Evolutionary conservation across 2,329 filamentous ascomycete genomes (phyloP).

Genomic region (Tolypocladium ophioglossoides): DNA sequence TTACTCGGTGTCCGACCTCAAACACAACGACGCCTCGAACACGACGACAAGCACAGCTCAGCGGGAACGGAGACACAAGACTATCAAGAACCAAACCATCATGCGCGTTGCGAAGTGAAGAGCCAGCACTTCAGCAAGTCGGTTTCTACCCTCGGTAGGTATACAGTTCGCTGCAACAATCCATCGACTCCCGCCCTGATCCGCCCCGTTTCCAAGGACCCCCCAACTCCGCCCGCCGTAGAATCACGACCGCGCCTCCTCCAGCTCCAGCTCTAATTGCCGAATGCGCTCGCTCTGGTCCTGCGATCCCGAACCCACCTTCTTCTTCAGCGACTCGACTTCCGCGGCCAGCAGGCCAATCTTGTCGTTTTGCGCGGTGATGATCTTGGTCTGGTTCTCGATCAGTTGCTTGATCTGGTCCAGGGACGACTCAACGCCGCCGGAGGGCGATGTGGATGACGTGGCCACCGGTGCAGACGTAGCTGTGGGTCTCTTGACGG

Average conservation of each 20-base stretch:
- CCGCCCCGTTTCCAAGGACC: neutral
- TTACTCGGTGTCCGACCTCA: too few species aligned
- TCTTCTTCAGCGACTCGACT: constrained; percentile 72
- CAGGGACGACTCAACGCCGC: constrained; percentile 51
- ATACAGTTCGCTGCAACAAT: neutral
- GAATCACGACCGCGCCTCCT: constrained; percentile 46
- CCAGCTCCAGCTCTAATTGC: constrained; percentile 57
- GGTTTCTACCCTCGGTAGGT: neutral
- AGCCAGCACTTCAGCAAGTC: neutral
- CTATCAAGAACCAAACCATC: neutral
- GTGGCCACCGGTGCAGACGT: constrained; percentile 18
- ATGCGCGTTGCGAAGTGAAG: neutral
- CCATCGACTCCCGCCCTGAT: neutral
- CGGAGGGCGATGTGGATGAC: constrained; percentile 17
- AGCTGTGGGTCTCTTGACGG: constrained; percentile 16
- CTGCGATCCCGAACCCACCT: constrained; percentile 44
- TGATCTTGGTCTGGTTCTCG: constrained; percentile 65
- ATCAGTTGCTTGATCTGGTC: constrained; percentile 69
- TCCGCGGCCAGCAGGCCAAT: constrained; percentile 60
- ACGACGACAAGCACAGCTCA: neutral
- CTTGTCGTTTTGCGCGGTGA: constrained; percentile 66
- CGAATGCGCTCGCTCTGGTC: constrained; percentile 60
- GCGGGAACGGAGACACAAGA: neutral
- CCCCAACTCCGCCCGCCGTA: neutral
- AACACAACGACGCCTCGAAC: neutral